phyloP scores from a whole-genome alignment of 2,329 filamentous ascomycete genomes.

The Phialocephala subalpina region DNA sequence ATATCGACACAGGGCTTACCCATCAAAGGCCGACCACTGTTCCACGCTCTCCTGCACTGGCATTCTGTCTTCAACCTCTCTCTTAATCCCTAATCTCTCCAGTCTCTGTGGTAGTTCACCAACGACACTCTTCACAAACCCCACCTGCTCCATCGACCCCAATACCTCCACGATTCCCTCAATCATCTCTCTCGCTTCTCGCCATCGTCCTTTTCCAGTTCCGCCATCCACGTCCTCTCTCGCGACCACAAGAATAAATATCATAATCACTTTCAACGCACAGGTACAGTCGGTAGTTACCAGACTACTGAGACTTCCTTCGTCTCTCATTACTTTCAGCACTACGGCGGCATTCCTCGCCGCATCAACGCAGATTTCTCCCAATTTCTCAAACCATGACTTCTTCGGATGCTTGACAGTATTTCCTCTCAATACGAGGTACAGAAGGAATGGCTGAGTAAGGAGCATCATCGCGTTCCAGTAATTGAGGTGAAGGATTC shows the following conservation, averaged over 20 bases:
- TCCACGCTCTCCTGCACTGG: neutral
- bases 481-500: constrained; percentile 34
- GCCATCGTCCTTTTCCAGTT: neutral
- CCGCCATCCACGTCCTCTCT: constrained; percentile 19
- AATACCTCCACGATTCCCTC: constrained; percentile 23
- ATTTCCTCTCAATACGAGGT: constrained; percentile 26
- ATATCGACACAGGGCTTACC: constrained; percentile 13
- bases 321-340: constrained; percentile 28
- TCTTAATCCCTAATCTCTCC: constrained; percentile 22
- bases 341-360: constrained; percentile 26
- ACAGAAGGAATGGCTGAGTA: constrained; percentile 33
- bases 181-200: constrained; percentile 24
- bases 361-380: constrained; percentile 33
- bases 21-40: constrained; percentile 18
- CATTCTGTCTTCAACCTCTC: constrained; percentile 10
- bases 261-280: constrained; percentile 31
- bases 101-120: constrained; percentile 29
- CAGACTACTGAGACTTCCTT: constrained; percentile 29
- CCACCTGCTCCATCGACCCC: constrained; percentile 33
- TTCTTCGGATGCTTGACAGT: constrained; percentile 25
- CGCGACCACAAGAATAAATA: constrained; percentile 27
- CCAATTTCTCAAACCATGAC: constrained; percentile 31
- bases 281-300: constrained; percentile 30
- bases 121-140: constrained; percentile 29
- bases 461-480: constrained; percentile 34